These are phyloP conservation scores for Yamadazyma endophytica DNA, from an alignment of 805 yeast species.

Conservation along the genomic window DNA sequence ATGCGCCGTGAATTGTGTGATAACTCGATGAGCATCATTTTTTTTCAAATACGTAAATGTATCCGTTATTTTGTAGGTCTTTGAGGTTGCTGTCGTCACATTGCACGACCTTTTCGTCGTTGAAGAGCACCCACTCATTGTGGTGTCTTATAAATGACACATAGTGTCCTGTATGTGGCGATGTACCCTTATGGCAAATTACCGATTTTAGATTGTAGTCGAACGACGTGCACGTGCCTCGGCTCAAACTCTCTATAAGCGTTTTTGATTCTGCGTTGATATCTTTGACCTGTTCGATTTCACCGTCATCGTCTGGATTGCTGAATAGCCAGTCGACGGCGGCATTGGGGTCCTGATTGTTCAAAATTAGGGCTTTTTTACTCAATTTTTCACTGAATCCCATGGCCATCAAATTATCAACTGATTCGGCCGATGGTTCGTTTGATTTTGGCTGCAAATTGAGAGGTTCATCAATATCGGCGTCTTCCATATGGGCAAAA, in stretches of 20 bases:
- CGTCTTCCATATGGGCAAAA: slow-evolving; percentile 83
- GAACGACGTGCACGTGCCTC: no score
- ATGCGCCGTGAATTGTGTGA: not conserved
- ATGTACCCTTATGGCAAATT: slow-evolving; percentile 84
- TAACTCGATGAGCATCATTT: not conserved
- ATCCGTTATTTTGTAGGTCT: slow-evolving; percentile 46
- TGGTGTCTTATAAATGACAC: slow-evolving; percentile 65
- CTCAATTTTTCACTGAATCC: slow-evolving; percentile 70
- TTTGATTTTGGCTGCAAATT: slow-evolving; percentile 5
- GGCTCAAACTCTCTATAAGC: slow-evolving; percentile 6
- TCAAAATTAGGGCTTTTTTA: slow-evolving; percentile 64
- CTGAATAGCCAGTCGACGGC: slow-evolving; percentile 91
- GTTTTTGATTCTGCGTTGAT: slow-evolving; percentile 12
- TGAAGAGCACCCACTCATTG: slow-evolving; percentile 69
- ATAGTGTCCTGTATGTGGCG: slow-evolving; percentile 90
- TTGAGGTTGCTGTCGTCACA: slow-evolving; percentile 40
- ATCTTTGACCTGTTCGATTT: slow-evolving; percentile 24
- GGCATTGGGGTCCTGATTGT: slow-evolving; percentile 58
- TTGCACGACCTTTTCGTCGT: slow-evolving; percentile 82
- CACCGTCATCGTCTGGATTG: slow-evolving; percentile 77
- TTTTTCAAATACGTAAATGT: slow-evolving; percentile 41
- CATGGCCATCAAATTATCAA: slow-evolving; percentile 60
- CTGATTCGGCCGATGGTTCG: slow-evolving; percentile 27
- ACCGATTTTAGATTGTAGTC: slow-evolving; percentile 56
- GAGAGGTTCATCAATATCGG: slow-evolving; percentile 62